phyloP scores from a whole-genome alignment of 768 basidiomycete species.

The Mycena epipterygia region DNA sequence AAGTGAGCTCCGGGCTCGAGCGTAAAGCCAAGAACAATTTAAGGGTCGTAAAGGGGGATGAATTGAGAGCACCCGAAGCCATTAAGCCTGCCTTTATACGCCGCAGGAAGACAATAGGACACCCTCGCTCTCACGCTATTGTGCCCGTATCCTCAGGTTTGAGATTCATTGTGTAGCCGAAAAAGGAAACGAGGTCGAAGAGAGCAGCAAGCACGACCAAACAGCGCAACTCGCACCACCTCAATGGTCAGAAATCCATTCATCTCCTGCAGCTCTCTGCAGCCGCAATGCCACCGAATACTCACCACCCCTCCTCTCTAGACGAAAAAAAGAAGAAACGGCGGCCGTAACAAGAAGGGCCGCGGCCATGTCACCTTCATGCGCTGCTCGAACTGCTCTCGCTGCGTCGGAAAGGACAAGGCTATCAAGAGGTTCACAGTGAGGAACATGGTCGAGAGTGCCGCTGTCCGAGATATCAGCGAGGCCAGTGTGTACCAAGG shows the following conservation, averaged over 20 bases:
- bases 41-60: conserved; percentile 29
- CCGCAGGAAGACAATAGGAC: background rate
- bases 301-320: no score
- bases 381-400: conserved; percentile 99
- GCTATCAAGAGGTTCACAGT: conserved; percentile 99
- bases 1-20: conserved; percentile 45
- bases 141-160: no score
- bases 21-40: conserved; percentile 10
- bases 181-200: no score
- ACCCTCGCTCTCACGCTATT: no score
- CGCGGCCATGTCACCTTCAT: conserved; percentile 96
- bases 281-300: no score
- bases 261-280: no score
- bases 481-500: conserved; percentile 95
- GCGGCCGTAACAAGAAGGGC: conserved; percentile 99
- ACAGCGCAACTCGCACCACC: no score
- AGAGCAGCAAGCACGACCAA: no score
- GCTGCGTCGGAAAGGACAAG: conserved; percentile 98
- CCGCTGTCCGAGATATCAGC: conserved; percentile 96
- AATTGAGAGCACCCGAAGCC: background rate
- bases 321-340: conserved; percentile 99
- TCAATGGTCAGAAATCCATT: no score
- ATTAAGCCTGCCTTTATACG: background rate
- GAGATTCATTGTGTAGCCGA: no score
- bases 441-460: conserved; percentile 99